Conservation (phyloP, 1,284 basidiomycete species). For the Tausonia pullulans region DNA sequence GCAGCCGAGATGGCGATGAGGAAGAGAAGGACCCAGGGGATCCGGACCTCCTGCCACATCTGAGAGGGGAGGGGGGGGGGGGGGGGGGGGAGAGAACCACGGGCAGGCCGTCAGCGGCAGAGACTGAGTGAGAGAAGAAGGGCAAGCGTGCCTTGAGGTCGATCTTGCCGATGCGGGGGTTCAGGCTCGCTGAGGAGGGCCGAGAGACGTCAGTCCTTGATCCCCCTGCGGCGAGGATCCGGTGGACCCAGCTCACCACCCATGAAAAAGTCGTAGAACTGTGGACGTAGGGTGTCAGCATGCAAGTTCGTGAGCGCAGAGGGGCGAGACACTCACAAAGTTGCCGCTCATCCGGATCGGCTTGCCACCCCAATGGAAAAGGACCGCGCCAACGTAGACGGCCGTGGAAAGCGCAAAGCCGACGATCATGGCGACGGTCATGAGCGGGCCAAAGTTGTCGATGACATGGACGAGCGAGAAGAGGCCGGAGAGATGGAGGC, state of each 20-base stretch:
- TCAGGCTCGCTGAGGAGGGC: constrained; percentile 53
- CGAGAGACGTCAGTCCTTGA: background rate
- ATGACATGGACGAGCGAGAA: constrained; percentile 93
- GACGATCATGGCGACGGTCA: constrained; percentile 90
- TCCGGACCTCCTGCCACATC: constrained; percentile 98
- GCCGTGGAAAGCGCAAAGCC: constrained; percentile 71
- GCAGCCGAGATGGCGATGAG: constrained; percentile 83
- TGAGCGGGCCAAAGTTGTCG: constrained; percentile 90
- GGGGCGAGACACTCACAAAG: constrained; percentile 41
- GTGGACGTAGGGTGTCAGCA: too few relatives aligned
- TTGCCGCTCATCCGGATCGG: constrained; percentile 87
- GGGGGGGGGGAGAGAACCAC: background rate
- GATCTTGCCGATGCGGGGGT: constrained; percentile 60
- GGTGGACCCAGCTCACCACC: constrained; percentile 37
- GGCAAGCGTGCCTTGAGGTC: constrained; percentile 8
- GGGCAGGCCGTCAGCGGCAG: background rate
- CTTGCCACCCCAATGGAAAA: constrained; percentile 50
- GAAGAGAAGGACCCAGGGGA: constrained; percentile 95
- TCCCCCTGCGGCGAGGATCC: too few relatives aligned
- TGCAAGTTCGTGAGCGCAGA: too few relatives aligned
- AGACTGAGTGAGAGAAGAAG: background rate
- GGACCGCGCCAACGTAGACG: constrained; percentile 65
- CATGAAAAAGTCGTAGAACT: constrained; percentile 84
- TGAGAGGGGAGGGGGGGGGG: constrained; percentile 29
- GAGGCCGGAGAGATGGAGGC: constrained; percentile 66